Conservation (phyloP, 257 asterid genomes). For the Solanum medicagineum region DNA sequence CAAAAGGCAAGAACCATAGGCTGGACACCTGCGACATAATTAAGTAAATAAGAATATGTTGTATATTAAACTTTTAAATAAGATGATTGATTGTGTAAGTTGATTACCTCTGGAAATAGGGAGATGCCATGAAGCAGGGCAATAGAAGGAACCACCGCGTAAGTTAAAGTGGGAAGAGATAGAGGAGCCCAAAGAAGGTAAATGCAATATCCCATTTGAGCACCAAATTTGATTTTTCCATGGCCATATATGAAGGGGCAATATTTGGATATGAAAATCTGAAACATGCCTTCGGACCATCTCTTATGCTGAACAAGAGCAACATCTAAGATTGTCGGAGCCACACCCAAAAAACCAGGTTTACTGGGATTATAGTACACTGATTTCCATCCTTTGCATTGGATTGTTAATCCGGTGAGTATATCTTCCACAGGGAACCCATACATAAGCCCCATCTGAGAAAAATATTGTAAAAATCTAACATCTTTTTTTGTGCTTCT, state of each 20-base stretch:
- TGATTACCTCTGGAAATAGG: slow-evolving; percentile 49
- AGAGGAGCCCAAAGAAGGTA: slow-evolving; percentile 55
- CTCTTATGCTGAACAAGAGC: slow-evolving; percentile 65
- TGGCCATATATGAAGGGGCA: slow-evolving; percentile 54
- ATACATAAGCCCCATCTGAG: slow-evolving; percentile 71
- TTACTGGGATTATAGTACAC: slow-evolving; percentile 46
- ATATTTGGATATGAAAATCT: slow-evolving; percentile 58
- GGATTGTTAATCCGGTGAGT: slow-evolving; percentile 69
- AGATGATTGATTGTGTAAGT: background rate
- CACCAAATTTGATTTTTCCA: slow-evolving; percentile 39
- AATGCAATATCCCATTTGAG: slow-evolving; percentile 60
- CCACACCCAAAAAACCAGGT: slow-evolving; percentile 55
- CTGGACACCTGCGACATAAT: slow-evolving; percentile 27
- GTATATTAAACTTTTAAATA: background rate
- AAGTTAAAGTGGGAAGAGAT: slow-evolving; percentile 41
- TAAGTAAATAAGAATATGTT: background rate
- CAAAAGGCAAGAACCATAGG: slow-evolving; percentile 46
- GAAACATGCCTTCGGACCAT: slow-evolving; percentile 78
- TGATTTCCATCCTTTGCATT: slow-evolving; percentile 83
- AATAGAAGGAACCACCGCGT: slow-evolving; percentile 29
- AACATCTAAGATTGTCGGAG: slow-evolving; percentile 43
- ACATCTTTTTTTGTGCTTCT: background rate
- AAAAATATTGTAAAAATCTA: background rate
- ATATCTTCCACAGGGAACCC: slow-evolving; percentile 81
- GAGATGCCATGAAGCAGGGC: slow-evolving; percentile 31